Base-by-base conservation (phyloP, 2,329 filamentous ascomycete species). In the Pseudogymnoascus sp. region DNA sequence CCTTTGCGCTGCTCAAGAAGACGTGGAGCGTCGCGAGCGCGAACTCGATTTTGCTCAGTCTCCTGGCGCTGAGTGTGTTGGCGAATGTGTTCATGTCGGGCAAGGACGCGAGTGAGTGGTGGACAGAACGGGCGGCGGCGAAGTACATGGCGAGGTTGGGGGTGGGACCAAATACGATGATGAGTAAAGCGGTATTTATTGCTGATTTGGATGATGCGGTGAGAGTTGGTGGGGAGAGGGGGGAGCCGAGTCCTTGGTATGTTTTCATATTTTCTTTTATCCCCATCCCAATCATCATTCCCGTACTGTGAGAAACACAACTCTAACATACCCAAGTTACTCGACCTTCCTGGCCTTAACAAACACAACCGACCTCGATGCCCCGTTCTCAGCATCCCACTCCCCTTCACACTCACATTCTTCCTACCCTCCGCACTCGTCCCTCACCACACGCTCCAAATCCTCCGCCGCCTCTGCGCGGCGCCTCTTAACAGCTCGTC, bases 171-270 rank as follows among this genome's bases (percentile, higher is more conserved):
- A 89, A 96, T 68, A 76, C 82, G 19, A 83, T 88, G 66, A 93
- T 97, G 90, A 90, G 88, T 75, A 91, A 88, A 74, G 86, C 90
- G 7, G 85, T 99, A 26, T 96, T 95, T 72, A 76, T 97, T 63
- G 81, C 81, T 61, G 93, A 97, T 73, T 79, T 97, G 60, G 47
- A 53, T 7, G 47, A 53, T 53, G 47, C 47, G 26, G 47, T 53
- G n/a, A 11, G 26, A 4, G 47, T 53, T 53, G 47, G 47, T 31
- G 26, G 47, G 47, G 47, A 53, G 47, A 31, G 26, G 26, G 4
- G 26, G 62, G 19, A 21, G 21, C 16, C 33, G 11, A 59, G 56
- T 35, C 13, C 19, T 6, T 64, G 61, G 38, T 44, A 61, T 21
- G 24, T 8, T 6, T 26, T 40, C 38, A 7, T 3, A 26, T 50